phyloP scores from a whole-genome alignment of 495 filamentous ascomycete genomes.

The Talaromyces thailandensis region DNA sequence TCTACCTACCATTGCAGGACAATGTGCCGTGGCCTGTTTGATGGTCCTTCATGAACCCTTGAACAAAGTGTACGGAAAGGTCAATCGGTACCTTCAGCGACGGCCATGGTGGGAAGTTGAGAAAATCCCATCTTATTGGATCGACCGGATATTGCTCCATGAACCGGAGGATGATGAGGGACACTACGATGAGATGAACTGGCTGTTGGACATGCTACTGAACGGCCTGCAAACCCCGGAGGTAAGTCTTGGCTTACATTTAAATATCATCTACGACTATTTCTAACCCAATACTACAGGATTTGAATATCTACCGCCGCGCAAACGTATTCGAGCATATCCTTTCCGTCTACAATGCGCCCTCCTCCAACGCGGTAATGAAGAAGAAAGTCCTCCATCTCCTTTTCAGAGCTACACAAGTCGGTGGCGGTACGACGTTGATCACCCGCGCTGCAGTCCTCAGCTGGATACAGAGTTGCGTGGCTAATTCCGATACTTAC shows the following conservation, averaged over 20 bases:
- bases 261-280: not conserved
- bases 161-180: conserved; percentile 64
- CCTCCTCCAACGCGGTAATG: conserved; percentile 47
- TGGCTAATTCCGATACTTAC: conserved; percentile 33
- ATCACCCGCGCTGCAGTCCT: conserved; percentile 76
- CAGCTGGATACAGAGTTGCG: conserved; percentile 65
- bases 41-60: conserved; percentile 64
- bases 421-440: conserved; percentile 76
- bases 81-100: conserved; percentile 75
- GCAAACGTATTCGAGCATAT: conserved; percentile 72
- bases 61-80: conserved; percentile 76
- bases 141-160: conserved; percentile 61
- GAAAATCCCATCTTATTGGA: conserved; percentile 63
- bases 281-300: conserved; percentile 27
- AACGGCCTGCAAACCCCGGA: conserved; percentile 53
- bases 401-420: conserved; percentile 60
- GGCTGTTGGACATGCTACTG: conserved; percentile 71
- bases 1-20: conserved; percentile 61
- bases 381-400: conserved; percentile 64
- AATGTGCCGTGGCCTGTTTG: conserved; percentile 64
- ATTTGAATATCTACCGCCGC: conserved; percentile 77
- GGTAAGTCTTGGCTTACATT: conserved; percentile 21
- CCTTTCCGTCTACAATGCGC: conserved; percentile 60
- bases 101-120: conserved; percentile 64
- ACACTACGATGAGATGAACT: conserved; percentile 66